Base-by-base conservation (phyloP, 768 basidiomycete genomes). In the Cystobasidium ongulense region DNA sequence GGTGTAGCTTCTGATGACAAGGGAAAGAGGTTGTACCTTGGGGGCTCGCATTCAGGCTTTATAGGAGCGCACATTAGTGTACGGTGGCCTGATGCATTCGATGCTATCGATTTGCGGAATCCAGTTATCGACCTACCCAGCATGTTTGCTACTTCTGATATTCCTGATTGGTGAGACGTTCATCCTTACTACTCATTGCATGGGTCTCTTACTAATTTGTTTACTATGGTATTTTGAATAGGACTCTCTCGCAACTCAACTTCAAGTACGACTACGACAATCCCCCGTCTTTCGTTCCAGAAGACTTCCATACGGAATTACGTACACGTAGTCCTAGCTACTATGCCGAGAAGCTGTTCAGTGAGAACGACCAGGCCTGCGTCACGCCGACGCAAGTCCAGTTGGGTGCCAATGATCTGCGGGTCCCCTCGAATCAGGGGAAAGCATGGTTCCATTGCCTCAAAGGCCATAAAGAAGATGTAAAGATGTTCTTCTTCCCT, bases 111-210 rank as follows among this genome's bases (percentile, higher is more conserved):
- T 29, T 78, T 89, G 59, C 85, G 87, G 50, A 90, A 90, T 77
- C 88, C 89, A 0, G 89, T 90, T 67, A 87, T 86, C 46, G 86
- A 86, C 1, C 83, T 82, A 0, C 87, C 87, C 13, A 86, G 87
- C 57, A 80, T 87, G 33, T 41, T 73, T 3, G 80, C 85, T 0
- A 81, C 81, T 0, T 85, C 85, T 0, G 89, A 90, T 74, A 89
- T 90, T 50, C 85, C 87, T 8, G 89, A 90, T 77, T 90, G 89
- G 89, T 77, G 21, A 18, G 75, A n/a, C n/a, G n/a, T n/a, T 67
- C 21, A 1, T 23, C 17, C 23, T 18, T 61, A 38, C 18, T 13
- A 11, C 35, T 53, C 33, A 54, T 75, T 62, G 8, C 33, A 38
- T 17, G 23, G 4, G 13, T 8, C 18, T 31, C 33, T 1, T 33